Evolutionary conservation across 83 land plant genomes (phyloP), one percentile per base, ranked within the genome.

Genomic region (Picea engelmannii): DNA sequence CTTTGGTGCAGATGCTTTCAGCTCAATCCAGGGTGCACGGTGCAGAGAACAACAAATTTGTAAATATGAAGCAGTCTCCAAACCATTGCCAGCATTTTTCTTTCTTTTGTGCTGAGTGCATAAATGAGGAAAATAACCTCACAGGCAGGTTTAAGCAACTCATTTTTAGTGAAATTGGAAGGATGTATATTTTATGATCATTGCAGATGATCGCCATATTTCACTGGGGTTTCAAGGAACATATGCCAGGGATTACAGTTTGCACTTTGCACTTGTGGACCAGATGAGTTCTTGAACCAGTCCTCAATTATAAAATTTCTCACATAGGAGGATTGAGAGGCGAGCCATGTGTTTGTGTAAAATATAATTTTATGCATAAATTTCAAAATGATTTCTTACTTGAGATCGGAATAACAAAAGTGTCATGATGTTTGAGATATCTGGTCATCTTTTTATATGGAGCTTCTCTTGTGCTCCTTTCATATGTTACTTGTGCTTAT

Each of bases 51-150:
- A 21, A 75, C 12, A 27, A 75, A 52, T 23, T 52, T 75, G 78
- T 75, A 75, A 52, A 49, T 52, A 75, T 75, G 78, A 75, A 55
- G 17, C 59, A 75, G 52, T n/a, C 61, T 21, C 59, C 40, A 52
- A 13, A 38, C 25, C 31, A 11, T 16, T 73, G 23, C 13, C 6
- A 52, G 61, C 12, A 75, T 49, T 49, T 38, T 75, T 24, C 60
- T 66, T 75, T 75, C 55, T 23, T 75, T 52, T 59, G 25, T 47
- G 55, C 31, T 75, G 78, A 75, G 31, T 75, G 78, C 78, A 52
- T 27, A 75, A 5, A 55, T 21, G 23, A 24, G 58, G 18, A 69
- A 5, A 69, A 69, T 35, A 9, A 52, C 61, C 5, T 75, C 24
- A 59, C n/a, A 20, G 55, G 55, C 27, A 75, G 61, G 61, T 75